phyloP scores from a whole-genome alignment of 768 basidiomycete species.

The Pilatotrama ljubarskyi region DNA sequence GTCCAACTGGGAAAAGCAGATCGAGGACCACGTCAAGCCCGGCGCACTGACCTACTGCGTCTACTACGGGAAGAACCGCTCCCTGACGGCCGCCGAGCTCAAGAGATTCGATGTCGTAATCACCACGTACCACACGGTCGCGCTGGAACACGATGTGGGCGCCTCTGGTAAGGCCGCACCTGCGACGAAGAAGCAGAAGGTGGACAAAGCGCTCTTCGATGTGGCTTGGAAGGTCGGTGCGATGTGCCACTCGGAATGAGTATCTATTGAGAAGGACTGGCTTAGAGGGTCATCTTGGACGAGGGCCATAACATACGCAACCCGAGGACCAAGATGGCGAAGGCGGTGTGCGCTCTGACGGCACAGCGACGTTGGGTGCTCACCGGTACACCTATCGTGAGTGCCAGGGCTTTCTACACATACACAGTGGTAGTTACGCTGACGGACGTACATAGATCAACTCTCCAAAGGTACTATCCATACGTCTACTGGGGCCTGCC shows the following conservation, averaged over 20 bases:
- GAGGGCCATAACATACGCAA: constrained; percentile 91
- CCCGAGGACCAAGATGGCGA: constrained; percentile 81
- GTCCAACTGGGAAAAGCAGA: constrained; percentile 88
- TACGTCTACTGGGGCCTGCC: too few species aligned
- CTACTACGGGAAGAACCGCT: constrained; percentile 74
- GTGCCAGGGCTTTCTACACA: constrained; percentile 29
- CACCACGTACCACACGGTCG: constrained; percentile 78
- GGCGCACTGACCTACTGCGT: constrained; percentile 55
- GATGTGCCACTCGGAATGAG: neutral
- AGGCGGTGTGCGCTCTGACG: constrained; percentile 59
- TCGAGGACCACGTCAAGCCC: constrained; percentile 65
- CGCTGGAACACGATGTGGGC: constrained; percentile 47
- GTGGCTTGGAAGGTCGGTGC: constrained; percentile 77
- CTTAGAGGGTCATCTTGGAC: constrained; percentile 83
- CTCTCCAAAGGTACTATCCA: constrained; percentile 68
- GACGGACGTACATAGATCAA: constrained; percentile 57
- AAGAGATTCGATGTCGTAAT: constrained; percentile 74
- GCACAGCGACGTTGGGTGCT: constrained; percentile 80
- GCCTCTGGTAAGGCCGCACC: constrained; percentile 26
- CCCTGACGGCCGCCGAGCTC: constrained; percentile 58
- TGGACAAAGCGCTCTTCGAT: constrained; percentile 57
- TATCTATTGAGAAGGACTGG: too few species aligned
- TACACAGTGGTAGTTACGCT: neutral
- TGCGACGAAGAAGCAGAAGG: constrained; percentile 62
- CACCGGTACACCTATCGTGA: constrained; percentile 87